Percentiles rank a stretch among this genome's conserved stretches.
These are phyloP conservation scores for Cardiosporidium cionae DNA, from an alignment of 169 alveolate species.

Conservation along the genomic window DNA sequence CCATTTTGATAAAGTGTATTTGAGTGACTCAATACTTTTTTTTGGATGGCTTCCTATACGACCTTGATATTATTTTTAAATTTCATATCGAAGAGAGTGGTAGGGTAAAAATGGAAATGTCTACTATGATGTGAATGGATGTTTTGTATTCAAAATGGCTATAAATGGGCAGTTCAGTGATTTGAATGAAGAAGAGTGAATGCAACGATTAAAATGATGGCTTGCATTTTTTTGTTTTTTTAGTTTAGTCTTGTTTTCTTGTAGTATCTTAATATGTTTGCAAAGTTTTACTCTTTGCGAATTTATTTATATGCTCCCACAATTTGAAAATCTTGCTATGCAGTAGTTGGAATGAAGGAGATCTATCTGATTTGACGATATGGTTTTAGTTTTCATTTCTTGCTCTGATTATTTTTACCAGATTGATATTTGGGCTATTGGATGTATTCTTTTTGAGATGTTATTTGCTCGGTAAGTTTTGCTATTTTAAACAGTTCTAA, in stretches of 20 bases:
- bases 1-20: not conserved
- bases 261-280: not conserved
- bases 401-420: constrained; percentile 32
- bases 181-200: no score
- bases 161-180: no score
- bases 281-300: not conserved
- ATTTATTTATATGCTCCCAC: not conserved
- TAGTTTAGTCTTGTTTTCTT: no score
- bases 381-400: not conserved
- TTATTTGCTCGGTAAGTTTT: constrained; percentile 39
- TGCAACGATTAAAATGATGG: no score
- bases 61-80: not conserved
- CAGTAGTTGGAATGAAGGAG: not conserved
- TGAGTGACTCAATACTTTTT: not conserved
- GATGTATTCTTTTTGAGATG: constrained; percentile 79
- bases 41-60: not conserved
- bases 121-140: no score
- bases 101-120: no score
- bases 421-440: constrained; percentile 83
- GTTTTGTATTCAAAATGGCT: no score
- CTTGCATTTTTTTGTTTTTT: no score
- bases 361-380: not conserved
- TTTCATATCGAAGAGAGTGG: no score
- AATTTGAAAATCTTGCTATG: not conserved
- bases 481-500: not conserved